A percentile compares a stretch with the other conserved stretches of the same genome.
Evolutionary conservation across 1,284 basidiomycete genomes (phyloP).

Genomic region (Bjerkandera adusta): DNA sequence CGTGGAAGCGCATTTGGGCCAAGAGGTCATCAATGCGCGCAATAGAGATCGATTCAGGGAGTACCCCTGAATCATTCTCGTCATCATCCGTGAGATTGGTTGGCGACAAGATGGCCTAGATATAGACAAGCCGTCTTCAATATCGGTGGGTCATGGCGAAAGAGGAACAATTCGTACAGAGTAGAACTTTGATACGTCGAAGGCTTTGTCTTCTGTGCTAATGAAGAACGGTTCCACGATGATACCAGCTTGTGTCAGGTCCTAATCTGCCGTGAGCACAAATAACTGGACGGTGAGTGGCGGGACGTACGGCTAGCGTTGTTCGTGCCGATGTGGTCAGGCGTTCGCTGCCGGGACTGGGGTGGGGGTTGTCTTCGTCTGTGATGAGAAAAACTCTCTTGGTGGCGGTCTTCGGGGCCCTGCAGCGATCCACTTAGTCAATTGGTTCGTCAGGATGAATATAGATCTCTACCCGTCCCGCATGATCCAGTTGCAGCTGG

Average conservation of each 20-base stretch:
- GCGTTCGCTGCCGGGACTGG: slow-evolving; percentile 47
- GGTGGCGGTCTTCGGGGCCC: slow-evolving; percentile 81
- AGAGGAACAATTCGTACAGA: slow-evolving; percentile 47
- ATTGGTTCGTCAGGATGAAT: background rate
- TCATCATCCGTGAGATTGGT: slow-evolving; percentile 45
- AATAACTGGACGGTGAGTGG: background rate
- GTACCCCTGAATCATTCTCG: slow-evolving; percentile 46
- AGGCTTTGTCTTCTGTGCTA: slow-evolving; percentile 63
- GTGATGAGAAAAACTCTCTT: slow-evolving; percentile 94
- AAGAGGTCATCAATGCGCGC: slow-evolving; percentile 78
- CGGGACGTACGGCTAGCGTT: slow-evolving; percentile 57
- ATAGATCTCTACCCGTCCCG: slow-evolving; percentile 68
- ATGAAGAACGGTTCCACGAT: slow-evolving; percentile 94
- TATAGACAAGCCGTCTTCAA: slow-evolving; percentile 4
- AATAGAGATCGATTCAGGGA: slow-evolving; percentile 69
- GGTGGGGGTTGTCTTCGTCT: slow-evolving; percentile 76
- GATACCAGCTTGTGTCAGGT: slow-evolving; percentile 79
- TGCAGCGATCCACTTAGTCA: slow-evolving; percentile 30
- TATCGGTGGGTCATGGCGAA: slow-evolving; percentile 3
- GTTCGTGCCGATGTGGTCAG: slow-evolving; percentile 66
- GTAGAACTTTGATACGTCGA: slow-evolving; percentile 82
- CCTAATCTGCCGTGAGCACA: slow-evolving; percentile 42
- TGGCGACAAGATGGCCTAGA: slow-evolving; percentile 63
- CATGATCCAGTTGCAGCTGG: slow-evolving; percentile 84
- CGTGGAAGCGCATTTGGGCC: slow-evolving; percentile 78